Evolutionary conservation across 73 alveolate genomes (phyloP), one percentile per base, ranked within the genome.

Genomic region (Blepharisma japonicum): DNA sequence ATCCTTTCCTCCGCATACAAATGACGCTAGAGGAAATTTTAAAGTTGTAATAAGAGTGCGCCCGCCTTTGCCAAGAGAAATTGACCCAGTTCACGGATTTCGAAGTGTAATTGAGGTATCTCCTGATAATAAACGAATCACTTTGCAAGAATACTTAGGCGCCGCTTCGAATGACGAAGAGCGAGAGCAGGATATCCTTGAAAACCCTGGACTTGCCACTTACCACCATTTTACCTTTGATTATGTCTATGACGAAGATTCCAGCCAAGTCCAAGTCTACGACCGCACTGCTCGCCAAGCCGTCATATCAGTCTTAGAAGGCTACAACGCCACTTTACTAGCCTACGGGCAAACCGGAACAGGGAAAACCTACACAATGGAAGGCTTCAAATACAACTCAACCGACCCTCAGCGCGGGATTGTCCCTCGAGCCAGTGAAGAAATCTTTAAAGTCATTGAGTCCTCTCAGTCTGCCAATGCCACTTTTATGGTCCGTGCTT

Each of bases 281-380:
- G 82, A 72, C 11, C 79, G 81, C 9, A 79, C 94, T 5, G 96
- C 94, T 7, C 78, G 83, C 14, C 79, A 76, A 70, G 72, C 96
- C 56, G 91, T 89, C 55, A 76, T 83, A 45, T 84, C 95, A 27
- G 97, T 93, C 68, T 83, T 93, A 8, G 98, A 96, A 77, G 99
- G 99, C 5, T 96, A 94, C 81, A 96, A 96, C 84, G 97, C 98
- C 14, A 96, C 99, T 2, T 94, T 96, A 38, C 88, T 96, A 86
- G 99, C 99, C n/a, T 96, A 96, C 87, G 99, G 99, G 7, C 89
- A 96, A 83, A 96, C 99, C 5, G 99, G 99, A 6, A 94, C 99
- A 6, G 99, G 99, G 20, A 96, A 96, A 86, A 96, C 99, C 23
- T 90, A 80, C 85, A 96, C 99, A 9, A 96, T 96, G 99, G 99